Percentiles rank a stretch among this genome's conserved stretches.
These are phyloP conservation scores for Didymellaceae sp. DNA, from an alignment of 2,329 filamentous ascomycete genomes.

Conservation along the genomic window DNA sequence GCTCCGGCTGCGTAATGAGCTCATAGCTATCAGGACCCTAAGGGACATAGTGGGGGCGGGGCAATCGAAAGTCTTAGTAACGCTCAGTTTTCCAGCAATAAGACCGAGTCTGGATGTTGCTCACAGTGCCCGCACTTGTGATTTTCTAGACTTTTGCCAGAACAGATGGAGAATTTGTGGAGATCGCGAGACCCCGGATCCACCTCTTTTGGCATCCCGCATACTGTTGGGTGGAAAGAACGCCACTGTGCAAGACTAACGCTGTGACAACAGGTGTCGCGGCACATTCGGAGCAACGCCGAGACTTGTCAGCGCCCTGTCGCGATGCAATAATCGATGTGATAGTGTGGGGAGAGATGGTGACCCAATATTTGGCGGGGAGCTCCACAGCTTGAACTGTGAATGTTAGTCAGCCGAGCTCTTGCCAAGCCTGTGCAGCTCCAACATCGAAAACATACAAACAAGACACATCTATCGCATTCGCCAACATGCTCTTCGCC, in stretches of 20 bases:
- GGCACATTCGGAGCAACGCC: constrained; percentile 12
- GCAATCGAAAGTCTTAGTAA: constrained; percentile 31
- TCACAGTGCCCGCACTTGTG: constrained; percentile 21
- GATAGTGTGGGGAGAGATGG: not conserved
- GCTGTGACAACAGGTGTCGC: not conserved
- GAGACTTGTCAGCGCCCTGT: constrained; percentile 2
- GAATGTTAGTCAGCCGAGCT: constrained; percentile 16
- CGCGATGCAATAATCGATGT: constrained; percentile 8
- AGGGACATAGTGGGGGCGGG: constrained; percentile 43
- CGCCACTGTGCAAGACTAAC: constrained; percentile 26
- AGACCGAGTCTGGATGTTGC: constrained; percentile 16
- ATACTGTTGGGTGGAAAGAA: constrained; percentile 26
- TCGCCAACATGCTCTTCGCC: constrained; percentile 46
- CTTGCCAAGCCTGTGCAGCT: constrained; percentile 1
- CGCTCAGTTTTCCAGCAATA: constrained; percentile 28
- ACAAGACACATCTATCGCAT: constrained; percentile 1
- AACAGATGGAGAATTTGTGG: constrained; percentile 33
- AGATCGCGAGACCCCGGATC: constrained; percentile 39
- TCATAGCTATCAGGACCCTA: constrained; percentile 43
- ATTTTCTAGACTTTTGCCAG: constrained; percentile 29
- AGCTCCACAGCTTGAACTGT: not conserved
- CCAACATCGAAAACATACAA: constrained; percentile 3
- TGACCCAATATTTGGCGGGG: not conserved
- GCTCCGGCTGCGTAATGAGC: constrained; percentile 44
- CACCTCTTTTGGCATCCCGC: constrained; percentile 38